phyloP scores from a whole-genome alignment of 306 rosid species.

The Trichosanthes truncata region DNA sequence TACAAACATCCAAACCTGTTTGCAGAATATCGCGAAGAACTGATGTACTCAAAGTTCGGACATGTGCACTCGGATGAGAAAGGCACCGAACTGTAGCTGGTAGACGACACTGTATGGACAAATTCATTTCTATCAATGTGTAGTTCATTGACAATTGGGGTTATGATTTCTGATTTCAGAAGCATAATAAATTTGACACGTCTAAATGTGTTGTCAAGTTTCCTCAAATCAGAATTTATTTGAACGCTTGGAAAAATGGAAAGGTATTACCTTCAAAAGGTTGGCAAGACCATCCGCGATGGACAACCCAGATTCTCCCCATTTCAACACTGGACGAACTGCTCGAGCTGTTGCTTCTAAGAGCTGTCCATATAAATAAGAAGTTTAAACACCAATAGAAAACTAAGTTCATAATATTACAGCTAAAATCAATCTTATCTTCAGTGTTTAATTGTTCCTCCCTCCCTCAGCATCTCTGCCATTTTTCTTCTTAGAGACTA shows the following conservation, averaged over 20 bases:
- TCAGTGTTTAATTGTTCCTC: neutral
- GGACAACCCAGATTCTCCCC: constrained; percentile 85
- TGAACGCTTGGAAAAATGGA: neutral
- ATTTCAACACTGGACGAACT: constrained; percentile 67
- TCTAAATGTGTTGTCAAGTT: neutral
- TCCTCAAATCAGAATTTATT: neutral
- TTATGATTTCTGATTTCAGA: neutral
- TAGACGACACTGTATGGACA: constrained; percentile 71
- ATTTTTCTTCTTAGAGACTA: neutral
- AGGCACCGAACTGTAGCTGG: constrained; percentile 78
- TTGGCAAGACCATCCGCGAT: constrained; percentile 91
- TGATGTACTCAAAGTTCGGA: constrained; percentile 71
- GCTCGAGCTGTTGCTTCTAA: constrained; percentile 95
- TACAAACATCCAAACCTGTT: constrained; percentile 43
- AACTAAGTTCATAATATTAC: neutral
- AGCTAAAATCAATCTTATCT: neutral
- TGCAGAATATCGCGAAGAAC: constrained; percentile 84
- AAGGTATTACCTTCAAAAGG: constrained; percentile 23
- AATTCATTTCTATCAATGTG: neutral
- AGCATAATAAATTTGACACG: neutral
- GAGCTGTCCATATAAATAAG: constrained; percentile 31
- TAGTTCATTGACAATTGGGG: neutral
- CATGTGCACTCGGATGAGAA: constrained; percentile 88
- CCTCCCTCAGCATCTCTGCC: neutral
- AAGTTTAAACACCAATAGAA: neutral